Percentiles rank a stretch among this genome's conserved stretches.
Conservation (phyloP, 331 rosid genomes). For the Saraca asoca region DNA sequence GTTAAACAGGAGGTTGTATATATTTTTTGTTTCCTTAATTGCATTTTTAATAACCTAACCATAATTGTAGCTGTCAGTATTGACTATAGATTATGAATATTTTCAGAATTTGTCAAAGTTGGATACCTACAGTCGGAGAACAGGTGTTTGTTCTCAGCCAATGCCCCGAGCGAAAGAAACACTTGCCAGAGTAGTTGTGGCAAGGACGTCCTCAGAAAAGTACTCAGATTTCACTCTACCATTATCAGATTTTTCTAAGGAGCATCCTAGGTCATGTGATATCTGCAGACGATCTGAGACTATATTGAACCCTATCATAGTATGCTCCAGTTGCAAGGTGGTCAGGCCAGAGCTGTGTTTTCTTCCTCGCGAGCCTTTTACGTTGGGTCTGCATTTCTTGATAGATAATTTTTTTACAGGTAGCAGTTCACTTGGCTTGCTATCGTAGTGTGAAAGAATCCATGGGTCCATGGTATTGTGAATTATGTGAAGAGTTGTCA, state of each 20-base stretch:
- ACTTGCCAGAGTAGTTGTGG: constrained; percentile 69
- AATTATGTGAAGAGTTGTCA: constrained; percentile 75
- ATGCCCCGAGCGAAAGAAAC: constrained; percentile 82
- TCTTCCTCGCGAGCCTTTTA: constrained; percentile 20
- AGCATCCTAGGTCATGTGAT: constrained; percentile 81
- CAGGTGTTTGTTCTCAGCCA: constrained; percentile 64
- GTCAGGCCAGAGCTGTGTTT: constrained; percentile 13
- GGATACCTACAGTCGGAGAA: constrained; percentile 49
- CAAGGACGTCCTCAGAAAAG: constrained; percentile 71
- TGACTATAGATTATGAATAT: constrained; percentile 26
- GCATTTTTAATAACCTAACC: background rate
- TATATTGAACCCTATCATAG: constrained; percentile 72
- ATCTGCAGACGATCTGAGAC: constrained; percentile 87
- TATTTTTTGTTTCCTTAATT: constrained; percentile 12
- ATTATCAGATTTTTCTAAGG: constrained; percentile 66
- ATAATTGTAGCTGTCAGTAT: constrained; percentile 15
- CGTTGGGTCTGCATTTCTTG: constrained; percentile 25
- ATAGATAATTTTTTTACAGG: constrained; percentile 50
- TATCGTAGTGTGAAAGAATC: constrained; percentile 79
- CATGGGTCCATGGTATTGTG: constrained; percentile 96
- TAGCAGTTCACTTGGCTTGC: constrained; percentile 92
- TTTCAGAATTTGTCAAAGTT: constrained; percentile 55
- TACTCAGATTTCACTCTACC: constrained; percentile 55
- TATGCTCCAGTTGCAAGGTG: constrained; percentile 97
- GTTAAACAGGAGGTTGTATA: constrained; percentile 67